Conservation (phyloP, 306 rosid species). For the Quercus robur region DNA sequence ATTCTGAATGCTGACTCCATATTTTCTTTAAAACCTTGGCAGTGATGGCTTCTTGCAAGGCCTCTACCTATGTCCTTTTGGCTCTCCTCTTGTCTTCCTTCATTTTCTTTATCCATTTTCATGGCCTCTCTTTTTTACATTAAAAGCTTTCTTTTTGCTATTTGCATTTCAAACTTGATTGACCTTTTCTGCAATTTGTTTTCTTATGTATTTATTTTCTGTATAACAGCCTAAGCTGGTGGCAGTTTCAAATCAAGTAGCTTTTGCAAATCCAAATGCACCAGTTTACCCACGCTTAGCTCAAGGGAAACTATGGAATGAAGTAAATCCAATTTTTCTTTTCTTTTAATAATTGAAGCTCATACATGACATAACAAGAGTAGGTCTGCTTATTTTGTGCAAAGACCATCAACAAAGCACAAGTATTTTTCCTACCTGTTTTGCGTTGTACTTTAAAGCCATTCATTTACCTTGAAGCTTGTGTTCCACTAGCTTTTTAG, state of each 20-base stretch:
- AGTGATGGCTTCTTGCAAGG: neutral
- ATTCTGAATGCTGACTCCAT: neutral
- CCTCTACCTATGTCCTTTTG: neutral
- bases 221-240: constrained; percentile 75
- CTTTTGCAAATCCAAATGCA: constrained; percentile 77
- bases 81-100: neutral
- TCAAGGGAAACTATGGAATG: constrained; percentile 87
- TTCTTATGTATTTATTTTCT: constrained; percentile 6
- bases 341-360: neutral
- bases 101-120: neutral
- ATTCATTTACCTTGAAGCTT: no score
- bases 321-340: constrained; percentile 47
- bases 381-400: no score
- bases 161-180: constrained; percentile 10
- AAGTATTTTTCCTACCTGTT: no score
- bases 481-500: no score
- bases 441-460: no score
- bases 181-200: neutral
- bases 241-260: constrained; percentile 56
- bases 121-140: neutral
- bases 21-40: neutral
- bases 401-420: no score
- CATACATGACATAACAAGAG: neutral
- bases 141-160: neutral
- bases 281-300: constrained; percentile 95